phyloP scores from a whole-genome alignment of 108 stramenopile species.

The Fragilaria radians region DNA sequence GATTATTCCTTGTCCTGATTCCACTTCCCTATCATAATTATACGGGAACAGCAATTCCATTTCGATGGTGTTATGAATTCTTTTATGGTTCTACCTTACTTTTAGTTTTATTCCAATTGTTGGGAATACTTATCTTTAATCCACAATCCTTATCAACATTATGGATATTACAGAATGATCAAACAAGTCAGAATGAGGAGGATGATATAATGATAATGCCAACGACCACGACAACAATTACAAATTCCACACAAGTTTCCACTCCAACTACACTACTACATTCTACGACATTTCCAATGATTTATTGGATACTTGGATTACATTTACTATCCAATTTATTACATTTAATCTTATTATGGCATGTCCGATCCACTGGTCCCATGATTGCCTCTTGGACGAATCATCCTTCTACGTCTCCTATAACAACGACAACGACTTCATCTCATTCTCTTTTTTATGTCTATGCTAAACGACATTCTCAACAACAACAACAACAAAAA shows the following conservation, averaged over 20 bases:
- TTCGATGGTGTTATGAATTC: slow-evolving; percentile 37
- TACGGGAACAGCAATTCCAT: slow-evolving; percentile 58
- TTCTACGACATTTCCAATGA: slow-evolving; percentile 17
- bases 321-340: slow-evolving; percentile 42
- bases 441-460: slow-evolving; percentile 20
- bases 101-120: slow-evolving; percentile 47
- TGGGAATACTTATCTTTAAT: slow-evolving; percentile 50
- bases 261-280: too few relatives aligned
- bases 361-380: slow-evolving; percentile 75
- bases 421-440: slow-evolving; percentile 17
- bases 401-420: slow-evolving; percentile 18
- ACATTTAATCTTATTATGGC: slow-evolving; percentile 68
- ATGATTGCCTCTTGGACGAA: not conserved
- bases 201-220: too few relatives aligned
- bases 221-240: too few relatives aligned
- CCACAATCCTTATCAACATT: slow-evolving; percentile 27
- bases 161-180: slow-evolving; percentile 2
- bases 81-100: slow-evolving; percentile 47
- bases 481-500: slow-evolving; percentile 4
- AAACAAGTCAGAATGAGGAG: slow-evolving; percentile 3
- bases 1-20: slow-evolving; percentile 47
- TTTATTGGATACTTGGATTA: slow-evolving; percentile 52
- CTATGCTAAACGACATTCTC: too few relatives aligned
- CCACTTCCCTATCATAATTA: slow-evolving; percentile 75
- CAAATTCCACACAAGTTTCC: too few relatives aligned